Evolutionary conservation across 2,329 filamentous ascomycete genomes (phyloP), one percentile per base, ranked within the genome.

Genomic region (Colletotrichum eremochloae): DNA sequence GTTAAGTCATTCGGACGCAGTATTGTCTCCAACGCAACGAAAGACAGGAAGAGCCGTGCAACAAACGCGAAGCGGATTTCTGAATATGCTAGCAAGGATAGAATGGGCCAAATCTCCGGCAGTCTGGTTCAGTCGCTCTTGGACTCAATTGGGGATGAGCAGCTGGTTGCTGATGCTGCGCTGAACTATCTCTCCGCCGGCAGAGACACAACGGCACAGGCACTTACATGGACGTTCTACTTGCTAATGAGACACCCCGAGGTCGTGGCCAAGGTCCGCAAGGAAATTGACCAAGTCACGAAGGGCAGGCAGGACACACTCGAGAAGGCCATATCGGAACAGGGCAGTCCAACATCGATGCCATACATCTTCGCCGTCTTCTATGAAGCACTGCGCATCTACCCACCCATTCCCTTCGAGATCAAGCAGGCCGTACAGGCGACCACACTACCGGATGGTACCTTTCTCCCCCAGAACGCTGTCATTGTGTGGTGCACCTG

Each of bases 171-270:
- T 11, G 90, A 92, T 77, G 87, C 90, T 3, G 90, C 90, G 0
- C 81, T 92, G 15, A 92, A 91, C 75, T 92, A 91, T 76, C 86
- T 92, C 12, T 91, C 89, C 1, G 90, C 90, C 0, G 88, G 90
- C 20, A 83, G 90, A 68, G 90, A 92, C 76, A 92, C 90, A 0
- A 90, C 89, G 8, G 90, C 90, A 0, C 90, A 92, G 75, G 88
- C 88, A 1, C 80, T 92, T 14, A 91, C 90, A 0, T 92, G 90
- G 90, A 86, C 87, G 0, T 85, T 91, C 52, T 91, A 92, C 77
- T 82, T 90, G 1, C 81, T 92, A 15, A 87, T 91, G 80, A 83
- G 84, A 46, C 81, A 91, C 72, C 85, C 84, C 0, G 74, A 77
- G 2, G 82, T 82, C 2, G 75, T 82, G 1, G 75, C 79, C 36